Percentiles rank a stretch among this genome's conserved stretches.
phyloP scores from a whole-genome alignment of 108 stramenopile genomes.

The Skeletonema potamos region DNA sequence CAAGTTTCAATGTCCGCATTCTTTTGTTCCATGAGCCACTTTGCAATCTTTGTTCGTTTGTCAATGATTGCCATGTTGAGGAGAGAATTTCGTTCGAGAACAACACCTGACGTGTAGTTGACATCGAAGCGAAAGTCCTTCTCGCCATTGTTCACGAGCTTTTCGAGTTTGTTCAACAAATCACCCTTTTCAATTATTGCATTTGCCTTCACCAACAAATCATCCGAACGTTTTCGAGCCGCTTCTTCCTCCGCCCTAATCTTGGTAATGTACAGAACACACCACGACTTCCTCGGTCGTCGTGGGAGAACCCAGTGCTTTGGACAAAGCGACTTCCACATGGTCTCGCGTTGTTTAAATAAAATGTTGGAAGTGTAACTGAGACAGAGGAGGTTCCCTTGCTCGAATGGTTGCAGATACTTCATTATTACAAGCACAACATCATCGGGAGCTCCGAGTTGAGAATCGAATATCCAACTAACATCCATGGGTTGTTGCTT shows the following conservation, averaged over 20 bases:
- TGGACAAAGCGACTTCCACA: slow-evolving; percentile 71
- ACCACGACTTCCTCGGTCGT: slow-evolving; percentile 80
- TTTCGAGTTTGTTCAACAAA: slow-evolving; percentile 65
- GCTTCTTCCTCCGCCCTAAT: slow-evolving; percentile 53
- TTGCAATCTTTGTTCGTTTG: slow-evolving; percentile 65
- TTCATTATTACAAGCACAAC: slow-evolving; percentile 53
- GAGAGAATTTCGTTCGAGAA: slow-evolving; percentile 79
- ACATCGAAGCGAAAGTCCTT: slow-evolving; percentile 66
- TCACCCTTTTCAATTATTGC: slow-evolving; percentile 63
- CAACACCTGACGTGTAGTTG: slow-evolving; percentile 75
- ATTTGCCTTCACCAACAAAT: slow-evolving; percentile 55
- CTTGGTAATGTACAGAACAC: slow-evolving; percentile 62
- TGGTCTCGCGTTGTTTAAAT: slow-evolving; percentile 53
- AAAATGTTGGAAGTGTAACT: slow-evolving; percentile 35
- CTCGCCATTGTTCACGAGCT: slow-evolving; percentile 58
- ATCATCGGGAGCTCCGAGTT: slow-evolving; percentile 70
- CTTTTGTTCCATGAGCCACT: slow-evolving; percentile 78
- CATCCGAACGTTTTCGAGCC: slow-evolving; percentile 69
- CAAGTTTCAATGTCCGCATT: slow-evolving; percentile 70
- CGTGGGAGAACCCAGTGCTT: slow-evolving; percentile 76
- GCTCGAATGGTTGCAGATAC: slow-evolving; percentile 56
- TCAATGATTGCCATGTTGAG: slow-evolving; percentile 81
- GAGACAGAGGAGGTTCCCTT: slow-evolving; percentile 57
- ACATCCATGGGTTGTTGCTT: slow-evolving; percentile 54
- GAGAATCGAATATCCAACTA: slow-evolving; percentile 57